Base-by-base conservation (phyloP, 1,284 basidiomycete species). In the Sparassis latifolia region DNA sequence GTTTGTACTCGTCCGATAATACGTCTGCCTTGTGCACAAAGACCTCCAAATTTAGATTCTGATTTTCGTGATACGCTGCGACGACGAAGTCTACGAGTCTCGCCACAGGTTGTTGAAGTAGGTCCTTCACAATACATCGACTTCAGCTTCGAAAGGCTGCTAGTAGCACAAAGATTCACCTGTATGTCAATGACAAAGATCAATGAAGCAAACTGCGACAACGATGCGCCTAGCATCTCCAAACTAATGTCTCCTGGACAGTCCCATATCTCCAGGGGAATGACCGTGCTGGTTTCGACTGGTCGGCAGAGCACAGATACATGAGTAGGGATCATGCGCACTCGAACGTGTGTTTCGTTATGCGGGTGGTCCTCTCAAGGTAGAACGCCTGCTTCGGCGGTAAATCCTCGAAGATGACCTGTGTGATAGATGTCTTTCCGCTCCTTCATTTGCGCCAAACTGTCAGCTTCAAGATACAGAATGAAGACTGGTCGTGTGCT, bases 161-260 rank as follows among this genome's bases (percentile, higher is more conserved):
- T 20, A 20, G 20, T 20, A 20, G 20, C 20, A 20, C 20, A 12
- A 12, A 7, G 35, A 37, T 12, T 37, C 35, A 92, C 92, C 68
- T 94, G 89, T 52, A 97, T 95, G 64, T 98, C 96, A 60, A 98
- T 89, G n/a, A 98, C 93, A 62, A 95, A 99, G 37, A 98, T 83
- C 57, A 98, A 76, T 0, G 85, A 83, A 0, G 87, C 78, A 62
- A 94, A 92, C 33, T 86, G 77, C 41, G 80, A 78, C 29, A 94
- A 74, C 1, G 87, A 79, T 2, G 77, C 78, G 12, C 84, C 86
- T 10, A 92, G 75, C 20, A 82, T 80, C 31, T 92, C 86, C 3
- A 86, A 76, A 3, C 90, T 84, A 48, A 85, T 81, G 52, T 86
- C 90, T 31, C 91, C 90, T 0, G 96, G 96, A 55, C 91, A 91